Conservation (phyloP, 1,284 basidiomycete species). For the Takashimella koratensis region DNA sequence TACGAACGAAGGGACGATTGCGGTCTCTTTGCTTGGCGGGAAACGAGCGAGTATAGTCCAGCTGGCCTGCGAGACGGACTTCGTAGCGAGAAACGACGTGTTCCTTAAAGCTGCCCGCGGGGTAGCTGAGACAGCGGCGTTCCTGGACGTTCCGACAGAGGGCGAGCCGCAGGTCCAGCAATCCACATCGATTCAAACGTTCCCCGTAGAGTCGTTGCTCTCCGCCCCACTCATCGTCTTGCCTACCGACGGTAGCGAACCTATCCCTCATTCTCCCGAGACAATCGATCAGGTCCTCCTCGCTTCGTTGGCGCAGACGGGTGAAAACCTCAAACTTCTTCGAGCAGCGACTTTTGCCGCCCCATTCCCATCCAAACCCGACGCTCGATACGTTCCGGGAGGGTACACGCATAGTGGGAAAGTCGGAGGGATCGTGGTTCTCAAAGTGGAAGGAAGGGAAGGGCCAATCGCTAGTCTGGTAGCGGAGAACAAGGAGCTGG, state of each 20-base stretch:
- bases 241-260: conserved; percentile 16
- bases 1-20: conserved; percentile 75
- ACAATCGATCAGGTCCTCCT: conserved; percentile 74
- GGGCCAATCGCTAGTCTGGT: conserved; percentile 40
- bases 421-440: conserved; percentile 65
- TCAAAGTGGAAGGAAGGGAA: conserved; percentile 54
- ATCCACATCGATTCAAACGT: conserved; percentile 26
- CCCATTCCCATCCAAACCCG: conserved; percentile 52
- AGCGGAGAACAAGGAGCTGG: conserved; percentile 48
- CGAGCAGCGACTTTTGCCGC: conserved; percentile 70
- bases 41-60: conserved; percentile 83
- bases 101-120: conserved; percentile 74
- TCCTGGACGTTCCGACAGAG: conserved; percentile 58
- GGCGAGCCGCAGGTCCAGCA: conserved; percentile 17
- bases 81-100: conserved; percentile 82
- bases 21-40: conserved; percentile 63
- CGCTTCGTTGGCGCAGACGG: conserved; percentile 75
- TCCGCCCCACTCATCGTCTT: conserved; percentile 66
- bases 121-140: conserved; percentile 82
- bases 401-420: conserved; percentile 80
- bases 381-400: conserved; percentile 61
- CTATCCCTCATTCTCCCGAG: conserved; percentile 27
- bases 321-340: conserved; percentile 80
- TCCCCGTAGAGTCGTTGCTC: conserved; percentile 57
- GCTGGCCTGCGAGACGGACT: conserved; percentile 95